These are phyloP conservation scores for Kwoniella heveanensis DNA, from an alignment of 768 basidiomycete genomes.

Conservation along the genomic window DNA sequence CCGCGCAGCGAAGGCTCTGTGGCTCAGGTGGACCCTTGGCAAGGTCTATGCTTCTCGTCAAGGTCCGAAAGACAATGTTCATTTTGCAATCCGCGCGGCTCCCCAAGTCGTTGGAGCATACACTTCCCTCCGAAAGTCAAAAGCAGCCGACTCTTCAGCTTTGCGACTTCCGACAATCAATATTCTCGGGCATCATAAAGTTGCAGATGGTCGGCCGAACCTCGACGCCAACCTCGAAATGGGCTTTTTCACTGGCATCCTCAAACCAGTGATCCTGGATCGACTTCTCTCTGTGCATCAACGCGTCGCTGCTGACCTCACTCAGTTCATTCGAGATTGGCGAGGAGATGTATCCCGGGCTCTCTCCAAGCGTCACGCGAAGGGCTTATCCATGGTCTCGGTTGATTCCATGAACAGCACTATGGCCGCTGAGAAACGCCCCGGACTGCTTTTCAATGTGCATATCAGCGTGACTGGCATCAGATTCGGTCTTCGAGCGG, in stretches of 20 bases:
- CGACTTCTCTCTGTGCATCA: conserved; percentile 48
- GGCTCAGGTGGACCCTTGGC: conserved; percentile 47
- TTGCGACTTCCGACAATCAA: conserved; percentile 35
- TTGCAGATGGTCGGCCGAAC: neutral
- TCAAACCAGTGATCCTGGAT: conserved; percentile 52
- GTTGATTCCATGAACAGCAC: conserved; percentile 7
- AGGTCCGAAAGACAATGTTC: conserved; percentile 11
- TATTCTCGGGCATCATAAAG: conserved; percentile 15
- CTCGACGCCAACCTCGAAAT: conserved; percentile 31
- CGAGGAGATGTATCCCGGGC: conserved; percentile 3
- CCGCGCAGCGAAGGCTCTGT: conserved; percentile 41
- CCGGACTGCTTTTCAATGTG: conserved; percentile 21
- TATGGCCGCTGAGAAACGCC: neutral
- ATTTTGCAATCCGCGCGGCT: conserved; percentile 29
- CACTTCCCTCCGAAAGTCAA: conserved; percentile 28
- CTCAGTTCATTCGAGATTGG: conserved; percentile 29
- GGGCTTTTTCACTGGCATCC: conserved; percentile 46
- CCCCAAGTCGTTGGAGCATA: conserved; percentile 47
- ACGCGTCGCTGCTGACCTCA: conserved; percentile 39
- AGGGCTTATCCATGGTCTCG: conserved; percentile 7
- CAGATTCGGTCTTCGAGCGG: conserved; percentile 45
- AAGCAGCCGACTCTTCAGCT: conserved; percentile 29
- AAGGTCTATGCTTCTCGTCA: conserved; percentile 29
- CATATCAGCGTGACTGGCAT: conserved; percentile 37
- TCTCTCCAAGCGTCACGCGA: conserved; percentile 15